These are phyloP conservation scores for Stachybotrys chlorohalonatus DNA, from an alignment of 2,329 filamentous ascomycete species.

Conservation along the genomic window DNA sequence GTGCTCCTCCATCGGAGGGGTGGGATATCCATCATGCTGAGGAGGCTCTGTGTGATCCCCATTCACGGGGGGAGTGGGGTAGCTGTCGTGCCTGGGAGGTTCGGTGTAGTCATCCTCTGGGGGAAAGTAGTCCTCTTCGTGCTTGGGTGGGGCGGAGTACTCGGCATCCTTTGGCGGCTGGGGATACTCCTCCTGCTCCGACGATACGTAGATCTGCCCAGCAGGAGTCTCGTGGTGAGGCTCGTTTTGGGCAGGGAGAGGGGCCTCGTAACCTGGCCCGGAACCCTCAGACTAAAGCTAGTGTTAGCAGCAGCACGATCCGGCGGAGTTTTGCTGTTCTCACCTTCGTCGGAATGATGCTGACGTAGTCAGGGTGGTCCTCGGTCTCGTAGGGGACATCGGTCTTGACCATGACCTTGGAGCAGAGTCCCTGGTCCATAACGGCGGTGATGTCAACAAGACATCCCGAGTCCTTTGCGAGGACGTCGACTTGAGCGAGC, in stretches of 20 bases:
- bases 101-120: neutral
- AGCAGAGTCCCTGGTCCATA: slow-evolving; percentile 10
- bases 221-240: neutral
- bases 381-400: slow-evolving; percentile 8
- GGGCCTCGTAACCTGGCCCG: neutral
- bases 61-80: too few relatives aligned
- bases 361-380: slow-evolving; percentile 10
- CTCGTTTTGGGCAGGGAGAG: neutral
- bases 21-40: neutral
- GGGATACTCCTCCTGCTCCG: neutral
- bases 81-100: too few relatives aligned
- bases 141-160: too few relatives aligned
- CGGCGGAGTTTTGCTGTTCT: neutral
- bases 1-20: too few relatives aligned
- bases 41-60: neutral
- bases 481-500: slow-evolving; percentile 10
- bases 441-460: slow-evolving; percentile 11
- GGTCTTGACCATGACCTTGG: slow-evolving; percentile 10
- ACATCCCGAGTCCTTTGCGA: slow-evolving; percentile 10
- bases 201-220: neutral
- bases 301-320: neutral
- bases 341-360: slow-evolving; percentile 10
- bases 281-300: neutral
- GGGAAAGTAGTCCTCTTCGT: neutral
- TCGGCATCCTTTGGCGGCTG: neutral